A percentile compares a stretch with the other conserved stretches of the same genome.
phyloP scores from a whole-genome alignment of 805 yeast genomes.

The Jamesozyma spencerorum region DNA sequence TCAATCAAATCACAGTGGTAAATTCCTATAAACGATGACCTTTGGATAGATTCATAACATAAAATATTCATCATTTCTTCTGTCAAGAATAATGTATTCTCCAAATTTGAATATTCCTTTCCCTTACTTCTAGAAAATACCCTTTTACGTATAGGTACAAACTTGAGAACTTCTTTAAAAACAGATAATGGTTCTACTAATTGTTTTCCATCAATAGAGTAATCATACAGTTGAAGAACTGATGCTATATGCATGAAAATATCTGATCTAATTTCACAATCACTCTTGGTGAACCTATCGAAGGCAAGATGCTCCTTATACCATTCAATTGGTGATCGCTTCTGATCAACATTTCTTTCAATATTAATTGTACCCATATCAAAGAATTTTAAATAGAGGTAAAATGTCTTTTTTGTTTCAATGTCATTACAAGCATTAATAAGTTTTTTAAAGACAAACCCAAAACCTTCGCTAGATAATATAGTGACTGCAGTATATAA shows the following conservation, averaged over 20 bases:
- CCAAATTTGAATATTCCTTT: no score
- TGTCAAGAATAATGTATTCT: no score
- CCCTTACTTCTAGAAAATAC: no score
- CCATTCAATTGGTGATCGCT: slow-evolving; percentile 4
- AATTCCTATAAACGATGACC: no score
- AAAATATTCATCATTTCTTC: no score
- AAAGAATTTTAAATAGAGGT: slow-evolving; percentile 9
- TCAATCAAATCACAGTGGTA: no score
- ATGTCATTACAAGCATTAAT: slow-evolving; percentile 4
- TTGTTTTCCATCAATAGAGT: no score
- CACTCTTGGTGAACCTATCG: not conserved
- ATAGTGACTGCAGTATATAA: slow-evolving; percentile 8
- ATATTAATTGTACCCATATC: slow-evolving; percentile 5
- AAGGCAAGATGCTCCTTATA: not conserved
- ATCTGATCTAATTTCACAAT: no score
- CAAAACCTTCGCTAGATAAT: slow-evolving; percentile 9
- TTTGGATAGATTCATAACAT: no score
- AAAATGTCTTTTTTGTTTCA: slow-evolving; percentile 9
- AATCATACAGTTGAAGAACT: no score
- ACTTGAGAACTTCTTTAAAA: not conserved
- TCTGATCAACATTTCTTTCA: not conserved
- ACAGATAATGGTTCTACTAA: not conserved
- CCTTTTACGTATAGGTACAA: not conserved
- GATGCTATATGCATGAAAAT: no score
- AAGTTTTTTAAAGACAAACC: slow-evolving; percentile 9